Percentiles rank a stretch among this genome's conserved stretches.
phyloP scores from a whole-genome alignment of 768 basidiomycete species.

The Gyrodon lividus region DNA sequence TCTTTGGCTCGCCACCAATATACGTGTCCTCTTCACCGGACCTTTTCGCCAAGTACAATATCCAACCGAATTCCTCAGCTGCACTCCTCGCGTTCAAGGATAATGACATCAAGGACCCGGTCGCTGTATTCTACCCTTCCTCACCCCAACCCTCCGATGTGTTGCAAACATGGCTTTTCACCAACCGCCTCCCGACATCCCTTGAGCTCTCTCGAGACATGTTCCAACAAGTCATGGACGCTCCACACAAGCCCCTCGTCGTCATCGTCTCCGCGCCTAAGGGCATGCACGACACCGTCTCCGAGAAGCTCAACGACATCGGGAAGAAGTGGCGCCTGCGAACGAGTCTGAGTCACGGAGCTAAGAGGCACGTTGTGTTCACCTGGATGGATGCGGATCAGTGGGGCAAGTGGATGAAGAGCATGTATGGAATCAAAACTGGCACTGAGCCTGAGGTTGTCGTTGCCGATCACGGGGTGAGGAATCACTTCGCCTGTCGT shows the following conservation, averaged over 20 bases:
- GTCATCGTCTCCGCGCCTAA: conserved; percentile 61
- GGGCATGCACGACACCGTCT: conserved; percentile 39
- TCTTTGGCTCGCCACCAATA: conserved; percentile 49
- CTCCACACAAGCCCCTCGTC: conserved; percentile 71
- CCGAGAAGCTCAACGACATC: conserved; percentile 48
- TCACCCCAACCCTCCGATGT: background rate
- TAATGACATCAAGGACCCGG: conserved; percentile 46
- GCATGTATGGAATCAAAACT: conserved; percentile 74
- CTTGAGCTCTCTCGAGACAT: conserved; percentile 75
- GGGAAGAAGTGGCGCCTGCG: conserved; percentile 57
- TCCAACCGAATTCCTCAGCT: conserved; percentile 46
- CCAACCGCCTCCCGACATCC: conserved; percentile 70
- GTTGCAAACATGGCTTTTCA: conserved; percentile 56
- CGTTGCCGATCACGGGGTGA: conserved; percentile 79
- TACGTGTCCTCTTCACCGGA: conserved; percentile 38
- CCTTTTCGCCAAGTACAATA: conserved; percentile 34
- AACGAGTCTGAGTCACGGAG: conserved; percentile 26
- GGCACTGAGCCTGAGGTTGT: conserved; percentile 44
- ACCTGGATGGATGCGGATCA: conserved; percentile 84
- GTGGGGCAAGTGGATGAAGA: conserved; percentile 90
- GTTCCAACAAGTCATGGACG: conserved; percentile 86
- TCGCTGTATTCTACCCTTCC: conserved; percentile 39
- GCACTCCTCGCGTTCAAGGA: conserved; percentile 70
- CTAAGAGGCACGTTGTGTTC: conserved; percentile 67
- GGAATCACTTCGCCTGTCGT: conserved; percentile 18